Base-by-base conservation (phyloP, 1,139 yeast genomes). In the Pichia kudriavzevii region DNA sequence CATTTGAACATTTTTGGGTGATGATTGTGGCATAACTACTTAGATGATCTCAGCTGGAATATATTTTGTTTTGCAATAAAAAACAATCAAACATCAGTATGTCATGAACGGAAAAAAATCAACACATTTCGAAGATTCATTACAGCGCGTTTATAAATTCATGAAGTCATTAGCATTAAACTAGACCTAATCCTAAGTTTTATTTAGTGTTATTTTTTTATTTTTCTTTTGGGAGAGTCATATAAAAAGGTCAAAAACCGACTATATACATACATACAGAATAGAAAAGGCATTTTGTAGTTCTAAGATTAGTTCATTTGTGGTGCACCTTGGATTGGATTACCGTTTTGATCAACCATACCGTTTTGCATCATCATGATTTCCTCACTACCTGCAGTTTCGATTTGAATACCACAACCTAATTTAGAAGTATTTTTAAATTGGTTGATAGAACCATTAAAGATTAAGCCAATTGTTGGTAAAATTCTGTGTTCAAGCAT, bases 401-500 rank as follows among this genome's bases (percentile, higher is more conserved):
- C 97, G 48, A 91, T 79, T 68, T 87, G 95, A 54, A 91, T 72
- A 60, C 97, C 98, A 53, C 88, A 75, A 58, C 98, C 98, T 48
- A 88, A 67, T 61, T 79, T 80, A 43, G 91, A 79, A 41, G 87
- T 67, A 59, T 77, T 75, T 67, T 88, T 88, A 55, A 70, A 65
- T 61, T 93, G 97, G 62, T 91, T 97, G 48, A 91, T 76, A 64
- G 91, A 95, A 67, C 95, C 96, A 45, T 87, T 79, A 68, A 91
- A 87, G 54, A 85, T 67, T 42, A 91, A 71, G 23, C 95, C 80
- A 43, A 88, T 79, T 34, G 94, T 85, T 53, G 97, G 97, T 55
- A 88, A 71, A 40, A 93, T 78, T 61, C 95, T 80, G 69, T 87
- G 87, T 67, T 91, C 98, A 59, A 91, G 69, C 67, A 85, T 79